Percentiles rank a stretch among this genome's conserved stretches.
phyloP scores from a whole-genome alignment of 1,139 yeast genomes.

The Candida labiduridarum region DNA sequence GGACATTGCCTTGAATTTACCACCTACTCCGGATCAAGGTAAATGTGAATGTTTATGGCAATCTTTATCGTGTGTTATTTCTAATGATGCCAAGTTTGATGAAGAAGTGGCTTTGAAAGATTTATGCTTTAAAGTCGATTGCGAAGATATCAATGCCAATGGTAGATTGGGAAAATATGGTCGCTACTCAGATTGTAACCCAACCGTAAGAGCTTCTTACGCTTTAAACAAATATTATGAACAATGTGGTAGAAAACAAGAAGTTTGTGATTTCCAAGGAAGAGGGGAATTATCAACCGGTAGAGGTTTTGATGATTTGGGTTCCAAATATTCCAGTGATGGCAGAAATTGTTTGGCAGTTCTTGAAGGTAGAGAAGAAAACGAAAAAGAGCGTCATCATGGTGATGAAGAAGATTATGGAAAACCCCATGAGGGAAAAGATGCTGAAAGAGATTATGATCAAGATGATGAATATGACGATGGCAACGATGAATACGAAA shows the following conservation, averaged over 20 bases:
- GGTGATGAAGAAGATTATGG: background rate
- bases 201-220: slow-evolving; percentile 53
- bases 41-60: slow-evolving; percentile 61
- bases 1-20: slow-evolving; percentile 48
- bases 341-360: slow-evolving; percentile 29
- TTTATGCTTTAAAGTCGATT: slow-evolving; percentile 53
- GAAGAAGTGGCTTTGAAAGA: slow-evolving; percentile 41
- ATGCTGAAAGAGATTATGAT: background rate
- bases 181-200: slow-evolving; percentile 55
- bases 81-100: slow-evolving; percentile 31
- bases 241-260: slow-evolving; percentile 27
- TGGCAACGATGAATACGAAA: background rate
- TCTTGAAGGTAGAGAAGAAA: slow-evolving; percentile 5
- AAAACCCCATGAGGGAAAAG: background rate
- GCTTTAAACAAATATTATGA: slow-evolving; percentile 52
- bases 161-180: slow-evolving; percentile 59
- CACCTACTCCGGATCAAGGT: slow-evolving; percentile 55
- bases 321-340: slow-evolving; percentile 24
- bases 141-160: slow-evolving; percentile 51
- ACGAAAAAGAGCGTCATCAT: background rate
- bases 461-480: background rate
- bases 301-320: slow-evolving; percentile 20
- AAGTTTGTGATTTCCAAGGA: slow-evolving; percentile 40
- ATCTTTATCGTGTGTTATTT: slow-evolving; percentile 51
- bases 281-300: slow-evolving; percentile 37